Conservation (phyloP, 2,329 filamentous ascomycete species). For the Dryadomyces quercus-mongolicae region DNA sequence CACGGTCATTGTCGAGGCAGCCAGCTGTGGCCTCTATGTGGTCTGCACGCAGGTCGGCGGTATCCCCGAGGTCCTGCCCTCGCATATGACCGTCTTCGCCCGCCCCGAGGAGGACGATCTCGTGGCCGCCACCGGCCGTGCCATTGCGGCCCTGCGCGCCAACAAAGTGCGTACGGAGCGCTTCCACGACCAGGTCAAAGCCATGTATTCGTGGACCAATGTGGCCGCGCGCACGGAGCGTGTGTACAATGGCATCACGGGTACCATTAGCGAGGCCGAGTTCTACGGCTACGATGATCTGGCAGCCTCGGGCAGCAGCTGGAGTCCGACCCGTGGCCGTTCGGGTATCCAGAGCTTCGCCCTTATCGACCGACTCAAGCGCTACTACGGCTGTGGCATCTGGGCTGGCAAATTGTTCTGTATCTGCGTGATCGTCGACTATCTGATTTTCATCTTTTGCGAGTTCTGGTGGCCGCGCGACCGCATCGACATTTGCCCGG, state of each 20-base stretch:
- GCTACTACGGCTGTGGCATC: conserved; percentile 95
- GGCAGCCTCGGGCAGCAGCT: conserved; percentile 33
- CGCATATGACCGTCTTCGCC: conserved; percentile 95
- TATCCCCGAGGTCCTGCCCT: conserved; percentile 89
- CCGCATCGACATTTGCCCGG: conserved; percentile 76
- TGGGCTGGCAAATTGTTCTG: conserved; percentile 98
- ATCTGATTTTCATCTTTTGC: conserved; percentile 75
- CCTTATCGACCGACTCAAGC: conserved; percentile 84
- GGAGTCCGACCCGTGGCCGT: conserved; percentile 59
- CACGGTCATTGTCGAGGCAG: conserved; percentile 94
- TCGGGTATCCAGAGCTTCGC: conserved; percentile 73
- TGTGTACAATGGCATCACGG: conserved; percentile 88
- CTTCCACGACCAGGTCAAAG: conserved; percentile 93
- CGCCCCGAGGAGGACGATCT: conserved; percentile 95
- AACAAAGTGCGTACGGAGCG: conserved; percentile 83
- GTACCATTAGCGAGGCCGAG: conserved; percentile 71
- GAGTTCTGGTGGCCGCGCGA: conserved; percentile 79
- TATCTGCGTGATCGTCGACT: conserved; percentile 87
- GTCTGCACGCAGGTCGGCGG: conserved; percentile 94
- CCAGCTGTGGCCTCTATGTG: conserved; percentile 89
- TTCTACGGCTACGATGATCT: conserved; percentile 72
- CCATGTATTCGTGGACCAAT: conserved; percentile 98
- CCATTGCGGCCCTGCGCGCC: conserved; percentile 74
- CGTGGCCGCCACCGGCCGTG: conserved; percentile 76
- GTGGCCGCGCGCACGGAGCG: conserved; percentile 88